A percentile compares a stretch with the other conserved stretches of the same genome.
Conservation (phyloP, 805 yeast species). For the Hanseniaspora occidentalis region DNA sequence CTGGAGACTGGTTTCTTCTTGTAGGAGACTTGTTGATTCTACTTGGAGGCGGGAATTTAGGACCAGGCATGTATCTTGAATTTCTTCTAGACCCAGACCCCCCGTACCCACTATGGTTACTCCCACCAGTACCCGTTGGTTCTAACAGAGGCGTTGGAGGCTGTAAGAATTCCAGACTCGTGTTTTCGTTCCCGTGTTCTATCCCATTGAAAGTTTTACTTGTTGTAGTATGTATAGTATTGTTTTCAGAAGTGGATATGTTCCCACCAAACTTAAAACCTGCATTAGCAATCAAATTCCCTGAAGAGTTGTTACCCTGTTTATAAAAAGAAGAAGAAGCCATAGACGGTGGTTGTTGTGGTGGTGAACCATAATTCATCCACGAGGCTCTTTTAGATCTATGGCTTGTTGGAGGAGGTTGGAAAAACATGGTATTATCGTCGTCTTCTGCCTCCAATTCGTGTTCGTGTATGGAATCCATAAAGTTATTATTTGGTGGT, state of each 20-base stretch:
- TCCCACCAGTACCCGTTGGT: background rate
- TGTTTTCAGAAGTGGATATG: background rate
- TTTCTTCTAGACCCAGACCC: background rate
- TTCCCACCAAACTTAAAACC: conserved; percentile 22
- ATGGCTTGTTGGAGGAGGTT: conserved; percentile 6
- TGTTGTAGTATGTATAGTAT: background rate
- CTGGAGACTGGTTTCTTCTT: conserved; percentile 1
- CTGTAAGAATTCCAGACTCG: too few relatives aligned
- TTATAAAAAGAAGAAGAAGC: conserved; percentile 11
- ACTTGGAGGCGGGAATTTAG: background rate
- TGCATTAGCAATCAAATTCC: conserved; percentile 22
- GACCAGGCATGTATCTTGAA: conserved; percentile 1
- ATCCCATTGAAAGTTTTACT: too few relatives aligned
- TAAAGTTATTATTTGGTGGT: conserved; percentile 2
- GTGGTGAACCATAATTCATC: conserved; percentile 1
- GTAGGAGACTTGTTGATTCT: background rate
- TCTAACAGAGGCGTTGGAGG: background rate
- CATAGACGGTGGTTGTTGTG: background rate
- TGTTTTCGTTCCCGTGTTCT: too few relatives aligned
- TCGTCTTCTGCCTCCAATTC: conserved; percentile 4
- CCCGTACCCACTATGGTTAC: background rate
- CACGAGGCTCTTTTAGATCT: background rate
- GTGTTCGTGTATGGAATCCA: conserved; percentile 8
- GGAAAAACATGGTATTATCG: background rate
- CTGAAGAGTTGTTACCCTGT: conserved; percentile 23